Base-by-base conservation (phyloP, 441 rosid species). In the Brassica hybrid region DNA sequence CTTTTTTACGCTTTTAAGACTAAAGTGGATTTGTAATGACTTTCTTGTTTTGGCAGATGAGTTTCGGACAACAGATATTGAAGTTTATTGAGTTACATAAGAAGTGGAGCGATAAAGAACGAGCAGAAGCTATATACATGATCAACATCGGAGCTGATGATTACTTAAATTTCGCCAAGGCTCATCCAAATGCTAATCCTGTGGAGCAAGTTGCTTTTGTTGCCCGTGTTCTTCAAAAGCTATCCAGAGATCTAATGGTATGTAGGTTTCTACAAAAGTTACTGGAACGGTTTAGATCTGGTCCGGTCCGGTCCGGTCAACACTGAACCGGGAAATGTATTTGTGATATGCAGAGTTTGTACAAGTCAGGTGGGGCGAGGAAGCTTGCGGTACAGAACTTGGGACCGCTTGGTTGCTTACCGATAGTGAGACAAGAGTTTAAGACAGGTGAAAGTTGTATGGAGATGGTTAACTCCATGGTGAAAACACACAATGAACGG, bases 291-390 rank as follows among this genome's bases (percentile, higher is more conserved):
- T 64, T 34, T 73, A 12, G 62, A 21, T 58, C 25, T 19, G n/a
- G 62, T 11, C 14, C 14, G 30, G 62, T 57, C 41, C 10, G 11
- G n/a, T n/a, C n/a, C 19, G 61, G 62, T 19, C 62, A 50, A 23
- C 32, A 34, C 8, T 74, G 11, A 74, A 59, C 61, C 36, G 19
- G 65, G 45, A 19, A n/a, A 12, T 11, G 9, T 34, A 34, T 34
- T 43, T 11, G 45, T 16, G 50, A 1, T 23, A 18, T 76, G 71
- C 27, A 81, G 83, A 32, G 7, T 14, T 63, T 81, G 27, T 76
- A 76, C 71, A 2, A 7, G 60, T n/a, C 16, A 14, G 84, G 88
- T 50, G 82, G 82, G 23, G 86, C 75, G 30, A 81, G 80, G 71
- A 76, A 76, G 64, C 21, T 81, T 14, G 80, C 75, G 14, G 75